These are phyloP conservation scores for Ascochyta viciae-villosae DNA, from an alignment of 2,329 filamentous ascomycete species.

Conservation along the genomic window DNA sequence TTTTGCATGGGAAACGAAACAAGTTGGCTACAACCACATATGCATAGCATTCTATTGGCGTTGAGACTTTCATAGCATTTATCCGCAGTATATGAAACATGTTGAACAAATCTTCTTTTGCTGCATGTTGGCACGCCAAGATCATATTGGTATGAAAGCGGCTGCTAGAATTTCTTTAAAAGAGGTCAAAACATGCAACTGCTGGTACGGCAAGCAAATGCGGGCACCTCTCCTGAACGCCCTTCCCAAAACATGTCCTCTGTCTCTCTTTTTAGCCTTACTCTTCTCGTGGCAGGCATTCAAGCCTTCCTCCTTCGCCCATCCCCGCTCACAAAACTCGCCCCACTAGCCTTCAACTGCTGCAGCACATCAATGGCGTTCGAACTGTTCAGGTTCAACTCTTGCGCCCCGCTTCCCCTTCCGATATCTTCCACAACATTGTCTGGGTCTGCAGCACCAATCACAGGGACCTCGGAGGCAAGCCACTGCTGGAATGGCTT, in stretches of 20 bases:
- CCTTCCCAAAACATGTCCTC: neutral
- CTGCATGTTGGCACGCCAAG: neutral
- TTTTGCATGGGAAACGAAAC: neutral
- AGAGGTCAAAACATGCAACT: neutral
- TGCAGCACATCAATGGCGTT: constrained; percentile 47
- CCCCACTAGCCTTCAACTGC: constrained; percentile 45
- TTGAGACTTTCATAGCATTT: constrained; percentile 2
- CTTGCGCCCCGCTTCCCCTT: constrained; percentile 39
- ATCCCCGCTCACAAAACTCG: constrained; percentile 34
- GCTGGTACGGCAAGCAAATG: neutral
- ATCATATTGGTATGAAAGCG: no score
- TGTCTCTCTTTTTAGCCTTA: neutral
- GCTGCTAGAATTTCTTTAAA: no score
- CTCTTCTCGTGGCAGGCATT: neutral
- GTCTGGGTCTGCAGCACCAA: constrained; percentile 70
- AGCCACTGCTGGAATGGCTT: constrained; percentile 81
- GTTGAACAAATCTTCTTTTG: neutral
- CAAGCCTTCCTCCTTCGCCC: constrained; percentile 46
- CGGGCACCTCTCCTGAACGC: constrained; percentile 1
- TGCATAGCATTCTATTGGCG: constrained; percentile 5
- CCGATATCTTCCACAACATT: constrained; percentile 56
- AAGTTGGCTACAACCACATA: neutral
- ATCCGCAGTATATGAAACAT: neutral
- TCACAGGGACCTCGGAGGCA: constrained; percentile 69
- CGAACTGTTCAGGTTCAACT: constrained; percentile 37